Evolutionary conservation across 495 filamentous ascomycete genomes (phyloP).

Genomic region (Aspergillus homomorphus): DNA sequence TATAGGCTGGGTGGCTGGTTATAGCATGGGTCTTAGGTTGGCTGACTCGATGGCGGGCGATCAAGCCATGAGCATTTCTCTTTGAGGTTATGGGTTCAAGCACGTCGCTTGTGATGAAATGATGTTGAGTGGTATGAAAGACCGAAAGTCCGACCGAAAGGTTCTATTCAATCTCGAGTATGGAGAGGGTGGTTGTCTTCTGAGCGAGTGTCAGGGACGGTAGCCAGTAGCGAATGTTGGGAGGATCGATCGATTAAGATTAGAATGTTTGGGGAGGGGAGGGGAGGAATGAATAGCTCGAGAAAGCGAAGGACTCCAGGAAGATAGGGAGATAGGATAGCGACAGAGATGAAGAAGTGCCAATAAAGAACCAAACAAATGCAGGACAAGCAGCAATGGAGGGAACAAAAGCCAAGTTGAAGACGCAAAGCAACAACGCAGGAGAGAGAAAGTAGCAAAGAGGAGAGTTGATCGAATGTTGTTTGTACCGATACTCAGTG

Average conservation of each 20-base stretch:
- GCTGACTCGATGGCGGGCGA: background rate
- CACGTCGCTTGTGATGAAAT: background rate
- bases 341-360: background rate
- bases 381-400: slow-evolving; percentile 10
- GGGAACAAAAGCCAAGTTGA: slow-evolving; percentile 4
- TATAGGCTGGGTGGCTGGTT: background rate
- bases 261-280: background rate
- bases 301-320: slow-evolving; percentile 8
- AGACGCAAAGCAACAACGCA: slow-evolving; percentile 9
- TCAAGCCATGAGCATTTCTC: slow-evolving; percentile 1
- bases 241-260: background rate
- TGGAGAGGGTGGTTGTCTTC: background rate
- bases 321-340: slow-evolving; percentile 7
- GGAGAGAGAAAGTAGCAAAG: background rate
- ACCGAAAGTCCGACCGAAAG: background rate
- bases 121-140: background rate
- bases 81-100: background rate
- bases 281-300: background rate
- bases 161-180: background rate
- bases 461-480: background rate
- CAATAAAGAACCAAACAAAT: slow-evolving; percentile 5
- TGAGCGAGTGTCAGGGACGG: slow-evolving; percentile 17
- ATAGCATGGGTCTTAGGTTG: slow-evolving; percentile 1
- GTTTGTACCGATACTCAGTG: background rate
- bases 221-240: slow-evolving; percentile 13